A percentile compares a stretch with the other conserved stretches of the same genome.
Conservation (phyloP, 164 flowering plant genomes). For the Dillenia suffruticosa region DNA sequence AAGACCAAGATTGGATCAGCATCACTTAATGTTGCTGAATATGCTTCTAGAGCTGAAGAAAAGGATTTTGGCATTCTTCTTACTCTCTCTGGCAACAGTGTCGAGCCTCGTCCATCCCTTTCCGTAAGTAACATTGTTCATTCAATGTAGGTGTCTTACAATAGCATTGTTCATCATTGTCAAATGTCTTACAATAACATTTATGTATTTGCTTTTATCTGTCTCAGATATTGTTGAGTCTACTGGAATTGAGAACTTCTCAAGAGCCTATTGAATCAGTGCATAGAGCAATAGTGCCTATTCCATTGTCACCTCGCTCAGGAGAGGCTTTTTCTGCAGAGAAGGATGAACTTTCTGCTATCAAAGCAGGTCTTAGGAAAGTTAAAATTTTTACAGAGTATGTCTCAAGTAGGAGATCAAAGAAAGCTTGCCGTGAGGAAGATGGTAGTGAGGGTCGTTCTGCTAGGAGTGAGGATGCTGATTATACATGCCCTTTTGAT, state of each 20-base stretch:
- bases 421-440: constrained; percentile 75
- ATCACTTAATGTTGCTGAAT: constrained; percentile 79
- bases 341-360: constrained; percentile 89
- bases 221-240: constrained; percentile 50
- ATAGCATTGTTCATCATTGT: not conserved
- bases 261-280: constrained; percentile 48
- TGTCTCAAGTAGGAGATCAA: constrained; percentile 72
- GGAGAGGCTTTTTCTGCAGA: constrained; percentile 45
- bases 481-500: constrained; percentile 71
- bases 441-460: constrained; percentile 81
- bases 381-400: constrained; percentile 79
- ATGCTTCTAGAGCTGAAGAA: constrained; percentile 48
- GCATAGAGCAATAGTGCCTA: constrained; percentile 49
- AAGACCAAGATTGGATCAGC: constrained; percentile 74
- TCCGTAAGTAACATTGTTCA: constrained; percentile 40
- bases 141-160: not conserved
- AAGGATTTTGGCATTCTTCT: constrained; percentile 70
- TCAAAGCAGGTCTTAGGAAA: constrained; percentile 91
- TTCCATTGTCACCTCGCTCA: constrained; percentile 38
- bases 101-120: constrained; percentile 52
- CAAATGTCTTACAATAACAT: not conserved
- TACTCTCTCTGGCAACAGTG: constrained; percentile 19
- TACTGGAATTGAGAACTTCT: constrained; percentile 59
- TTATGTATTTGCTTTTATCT: constrained; percentile 4
- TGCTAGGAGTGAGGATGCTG: constrained; percentile 73